Evolutionary conservation across 495 filamentous ascomycete genomes (phyloP).

Genomic region (Astrocystis sublimbata): DNA sequence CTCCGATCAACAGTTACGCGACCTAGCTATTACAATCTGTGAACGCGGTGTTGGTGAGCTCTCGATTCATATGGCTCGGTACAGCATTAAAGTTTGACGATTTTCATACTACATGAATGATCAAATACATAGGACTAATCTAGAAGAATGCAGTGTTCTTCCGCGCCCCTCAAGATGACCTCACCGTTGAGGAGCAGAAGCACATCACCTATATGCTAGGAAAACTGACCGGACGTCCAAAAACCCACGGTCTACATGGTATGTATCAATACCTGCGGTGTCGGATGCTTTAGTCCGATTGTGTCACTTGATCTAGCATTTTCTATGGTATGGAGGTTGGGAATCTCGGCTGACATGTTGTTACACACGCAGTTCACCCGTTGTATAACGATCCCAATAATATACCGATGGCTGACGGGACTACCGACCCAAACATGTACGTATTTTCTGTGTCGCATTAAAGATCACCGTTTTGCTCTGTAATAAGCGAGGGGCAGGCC

Average conservation of each 20-base stretch:
- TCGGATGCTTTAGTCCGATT: no score
- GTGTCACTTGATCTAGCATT: no score
- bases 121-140: neutral
- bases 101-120: no score
- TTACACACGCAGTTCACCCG: no score
- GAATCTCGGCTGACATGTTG: no score
- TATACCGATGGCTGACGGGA: slow-evolving; percentile 42
- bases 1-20: slow-evolving; percentile 64
- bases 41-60: slow-evolving; percentile 56
- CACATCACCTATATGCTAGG: slow-evolving; percentile 41
- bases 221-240: slow-evolving; percentile 43
- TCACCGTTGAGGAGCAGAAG: slow-evolving; percentile 43
- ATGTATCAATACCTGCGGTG: no score
- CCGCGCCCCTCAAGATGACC: slow-evolving; percentile 41
- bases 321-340: no score
- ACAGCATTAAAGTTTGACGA: no score
- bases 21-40: slow-evolving; percentile 59
- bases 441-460: neutral
- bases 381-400: slow-evolving; percentile 47
- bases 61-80: no score
- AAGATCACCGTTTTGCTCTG: neutral
- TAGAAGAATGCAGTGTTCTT: slow-evolving; percentile 51
- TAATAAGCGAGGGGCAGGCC: no score
- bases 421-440: slow-evolving; percentile 40
- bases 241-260: slow-evolving; percentile 44